These are phyloP conservation scores for Cynanchum wilfordii DNA, from an alignment of 257 asterid genomes.

Conservation along the genomic window DNA sequence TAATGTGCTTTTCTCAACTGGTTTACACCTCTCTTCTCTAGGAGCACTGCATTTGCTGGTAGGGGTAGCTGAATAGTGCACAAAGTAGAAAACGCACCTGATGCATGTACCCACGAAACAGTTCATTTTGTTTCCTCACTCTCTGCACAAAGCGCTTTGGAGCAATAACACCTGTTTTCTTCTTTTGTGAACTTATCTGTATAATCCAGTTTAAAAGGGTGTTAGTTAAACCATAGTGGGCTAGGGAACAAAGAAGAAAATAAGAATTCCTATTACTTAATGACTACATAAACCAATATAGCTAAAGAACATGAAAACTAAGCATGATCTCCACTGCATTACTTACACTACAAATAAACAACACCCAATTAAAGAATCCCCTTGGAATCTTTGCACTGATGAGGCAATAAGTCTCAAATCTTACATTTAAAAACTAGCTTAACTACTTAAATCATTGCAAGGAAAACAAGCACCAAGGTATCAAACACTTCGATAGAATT, in stretches of 20 bases:
- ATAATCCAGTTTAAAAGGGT: neutral
- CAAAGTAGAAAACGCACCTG: slow-evolving; percentile 45
- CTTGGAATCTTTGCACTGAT: neutral
- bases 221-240: neutral
- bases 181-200: slow-evolving; percentile 78
- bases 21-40: neutral
- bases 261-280: neutral
- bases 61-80: neutral
- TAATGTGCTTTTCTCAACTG: neutral
- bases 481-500: neutral
- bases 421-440: neutral
- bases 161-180: slow-evolving; percentile 79
- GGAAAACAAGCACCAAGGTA: neutral
- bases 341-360: neutral
- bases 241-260: neutral
- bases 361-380: neutral
- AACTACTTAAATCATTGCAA: neutral
- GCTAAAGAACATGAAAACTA: neutral
- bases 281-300: neutral
- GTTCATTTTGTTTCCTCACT: slow-evolving; percentile 68
- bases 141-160: slow-evolving; percentile 81
- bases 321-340: neutral
- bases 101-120: slow-evolving; percentile 75
- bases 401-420: neutral
- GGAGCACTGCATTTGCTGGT: neutral